Base-by-base conservation (phyloP, 768 basidiomycete species). In the Mycena galericulata region DNA sequence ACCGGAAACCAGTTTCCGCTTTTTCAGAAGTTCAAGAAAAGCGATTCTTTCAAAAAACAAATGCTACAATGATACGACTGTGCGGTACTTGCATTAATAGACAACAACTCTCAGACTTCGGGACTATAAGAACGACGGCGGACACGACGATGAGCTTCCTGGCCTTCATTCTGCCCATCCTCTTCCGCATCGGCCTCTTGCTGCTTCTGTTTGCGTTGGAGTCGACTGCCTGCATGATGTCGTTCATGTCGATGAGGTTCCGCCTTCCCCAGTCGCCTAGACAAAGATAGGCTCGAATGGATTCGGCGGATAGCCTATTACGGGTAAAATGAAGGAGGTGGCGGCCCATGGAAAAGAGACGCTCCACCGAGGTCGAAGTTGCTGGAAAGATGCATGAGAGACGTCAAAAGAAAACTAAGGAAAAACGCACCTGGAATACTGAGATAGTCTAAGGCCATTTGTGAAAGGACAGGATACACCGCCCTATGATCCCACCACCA, bases 401-500 rank as follows among this genome's bases (percentile, higher is more conserved):
- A 4, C 27, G 41, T 27, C n/a, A 49, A 58, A 12, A 2, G 5
- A 14, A 15, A 29, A 53, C 6, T 7, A 46, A 59, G 41, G 18
- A 12, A 47, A 32, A 12, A 64, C 67, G 10, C 22, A 74, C 73
- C 68, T 30, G 73, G 73, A n/a, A 73, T 65, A n/a, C 60, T 69
- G 11, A 72, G 60, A 58, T 72, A 72, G 51, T 75, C 71, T 1
- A 75, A 46, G 1, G 63, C 73, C 74, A 74, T 75, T 3, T 7
- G 8, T 14, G 59, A 72, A 4, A 75, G 64, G 22, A 60, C 61
- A 2, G 75, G 73, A 47, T 66, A 62, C 9, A 30, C 27, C 1
- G 24, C 49, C 12, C n/a, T 15, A 22, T 53, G 49, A 2, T 51
- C 40, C 4, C 20, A 41, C 61, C 61, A 62, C 61, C 61, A 62